A percentile compares a stretch with the other conserved stretches of the same genome.
Conservation (phyloP, 1,284 basidiomycete genomes). For the Wolfiporia cocos region DNA sequence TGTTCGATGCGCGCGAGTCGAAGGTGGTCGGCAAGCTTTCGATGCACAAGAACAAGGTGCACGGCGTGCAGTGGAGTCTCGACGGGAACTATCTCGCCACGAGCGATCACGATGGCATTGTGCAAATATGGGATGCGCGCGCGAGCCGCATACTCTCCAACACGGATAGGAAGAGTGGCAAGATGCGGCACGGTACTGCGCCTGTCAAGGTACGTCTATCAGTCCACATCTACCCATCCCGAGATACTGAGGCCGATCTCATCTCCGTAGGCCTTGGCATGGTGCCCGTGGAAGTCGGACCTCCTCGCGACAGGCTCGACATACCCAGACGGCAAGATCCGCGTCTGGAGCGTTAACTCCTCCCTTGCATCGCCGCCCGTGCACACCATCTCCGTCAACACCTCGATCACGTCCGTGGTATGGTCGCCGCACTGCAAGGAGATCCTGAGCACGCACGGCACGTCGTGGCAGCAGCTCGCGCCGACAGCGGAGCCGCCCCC, state of each 20-base stretch:
- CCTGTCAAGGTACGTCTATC: slow-evolving; percentile 49
- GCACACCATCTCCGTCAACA: slow-evolving; percentile 43
- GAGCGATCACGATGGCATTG: slow-evolving; percentile 34
- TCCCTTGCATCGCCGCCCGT: slow-evolving; percentile 43
- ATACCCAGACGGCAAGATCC: slow-evolving; percentile 58
- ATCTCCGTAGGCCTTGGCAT: slow-evolving; percentile 51
- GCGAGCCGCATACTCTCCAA: slow-evolving; percentile 27
- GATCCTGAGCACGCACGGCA: slow-evolving; percentile 62
- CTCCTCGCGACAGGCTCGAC: slow-evolving; percentile 67
- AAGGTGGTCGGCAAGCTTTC: slow-evolving; percentile 23
- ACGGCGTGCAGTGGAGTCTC: slow-evolving; percentile 39
- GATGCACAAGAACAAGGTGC: slow-evolving; percentile 35
- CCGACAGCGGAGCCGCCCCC: not conserved
- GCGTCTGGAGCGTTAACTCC: slow-evolving; percentile 44
- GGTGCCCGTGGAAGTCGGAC: slow-evolving; percentile 72
- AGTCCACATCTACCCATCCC: not conserved
- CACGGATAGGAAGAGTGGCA: slow-evolving; percentile 29
- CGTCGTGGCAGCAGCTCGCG: slow-evolving; percentile 23
- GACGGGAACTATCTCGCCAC: slow-evolving; percentile 37
- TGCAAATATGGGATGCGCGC: slow-evolving; percentile 41
- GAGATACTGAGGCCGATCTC: not conserved
- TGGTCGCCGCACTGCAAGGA: slow-evolving; percentile 65
- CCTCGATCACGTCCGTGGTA: slow-evolving; percentile 62
- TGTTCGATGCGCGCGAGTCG: slow-evolving; percentile 32
- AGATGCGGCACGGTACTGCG: slow-evolving; percentile 43